These are phyloP conservation scores for Penicillium sp. DNA, from an alignment of 2,329 filamentous ascomycete genomes.

Conservation along the genomic window DNA sequence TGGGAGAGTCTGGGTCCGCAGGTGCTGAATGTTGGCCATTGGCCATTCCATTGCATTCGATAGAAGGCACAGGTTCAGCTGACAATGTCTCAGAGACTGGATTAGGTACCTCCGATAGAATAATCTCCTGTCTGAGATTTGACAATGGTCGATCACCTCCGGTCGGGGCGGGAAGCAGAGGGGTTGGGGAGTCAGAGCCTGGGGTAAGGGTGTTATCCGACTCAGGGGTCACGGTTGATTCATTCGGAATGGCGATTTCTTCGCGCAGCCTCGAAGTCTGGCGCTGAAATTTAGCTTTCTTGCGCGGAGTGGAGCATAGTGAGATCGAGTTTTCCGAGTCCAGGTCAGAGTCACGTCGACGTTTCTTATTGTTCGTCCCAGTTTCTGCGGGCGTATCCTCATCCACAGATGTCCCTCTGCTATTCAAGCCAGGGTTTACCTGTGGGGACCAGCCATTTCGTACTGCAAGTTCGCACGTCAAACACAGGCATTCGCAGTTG, in stretches of 20 bases:
- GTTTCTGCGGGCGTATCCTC: slow-evolving; percentile 21
- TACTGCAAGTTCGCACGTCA: slow-evolving; percentile 70
- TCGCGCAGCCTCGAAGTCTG: slow-evolving; percentile 36
- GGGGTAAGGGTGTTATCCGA: slow-evolving; percentile 10
- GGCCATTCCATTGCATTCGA: slow-evolving; percentile 7
- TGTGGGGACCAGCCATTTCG: slow-evolving; percentile 75
- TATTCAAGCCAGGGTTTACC: slow-evolving; percentile 35
- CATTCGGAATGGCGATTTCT: slow-evolving; percentile 31
- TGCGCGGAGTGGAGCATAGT: slow-evolving; percentile 28
- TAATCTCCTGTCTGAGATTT: slow-evolving; percentile 16
- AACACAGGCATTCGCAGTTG: slow-evolving; percentile 92
- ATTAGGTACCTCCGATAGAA: slow-evolving; percentile 5
- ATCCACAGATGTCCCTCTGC: slow-evolving; percentile 27
- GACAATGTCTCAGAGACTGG: slow-evolving; percentile 1
- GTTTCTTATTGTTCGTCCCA: slow-evolving; percentile 25
- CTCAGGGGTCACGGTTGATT: slow-evolving; percentile 14
- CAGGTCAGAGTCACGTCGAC: slow-evolving; percentile 24
- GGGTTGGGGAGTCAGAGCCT: slow-evolving; percentile 5
- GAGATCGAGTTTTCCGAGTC: slow-evolving; percentile 26
- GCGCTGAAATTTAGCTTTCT: slow-evolving; percentile 32
- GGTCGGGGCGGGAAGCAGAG: neutral
- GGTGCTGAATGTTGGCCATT: slow-evolving; percentile 10
- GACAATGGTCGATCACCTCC: slow-evolving; percentile 6
- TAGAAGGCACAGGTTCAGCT: neutral
- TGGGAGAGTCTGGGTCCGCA: slow-evolving; percentile 26